A percentile compares a stretch with the other conserved stretches of the same genome.
Evolutionary conservation across 2,329 filamentous ascomycete species (phyloP).

Genomic region (Pseudomassariella vexata): DNA sequence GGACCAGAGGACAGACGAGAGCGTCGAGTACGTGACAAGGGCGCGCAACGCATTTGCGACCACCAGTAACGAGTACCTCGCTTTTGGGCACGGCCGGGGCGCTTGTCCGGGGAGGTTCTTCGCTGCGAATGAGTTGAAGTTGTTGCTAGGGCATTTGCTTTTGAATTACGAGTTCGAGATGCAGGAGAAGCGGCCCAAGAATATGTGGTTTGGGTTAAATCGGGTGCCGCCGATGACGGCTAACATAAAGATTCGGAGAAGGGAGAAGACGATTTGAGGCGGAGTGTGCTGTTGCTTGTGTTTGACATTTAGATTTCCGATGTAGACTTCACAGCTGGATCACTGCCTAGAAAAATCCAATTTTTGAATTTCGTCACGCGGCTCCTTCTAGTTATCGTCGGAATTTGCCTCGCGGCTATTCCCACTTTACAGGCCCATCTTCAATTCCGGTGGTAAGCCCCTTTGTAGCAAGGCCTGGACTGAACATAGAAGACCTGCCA

Average conservation of each 20-base stretch:
- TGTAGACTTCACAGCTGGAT: no score
- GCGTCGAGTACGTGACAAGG: slow-evolving; percentile 12
- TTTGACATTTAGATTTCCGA: no score
- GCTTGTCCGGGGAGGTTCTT: slow-evolving; percentile 35
- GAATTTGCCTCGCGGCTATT: no score
- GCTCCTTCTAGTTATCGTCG: no score
- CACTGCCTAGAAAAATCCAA: no score
- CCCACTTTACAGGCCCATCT: no score
- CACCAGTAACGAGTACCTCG: slow-evolving; percentile 22
- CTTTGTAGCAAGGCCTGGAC: no score
- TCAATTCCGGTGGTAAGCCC: no score
- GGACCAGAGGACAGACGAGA: slow-evolving; percentile 8
- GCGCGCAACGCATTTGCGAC: slow-evolving; percentile 20
- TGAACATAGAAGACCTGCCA: no score
- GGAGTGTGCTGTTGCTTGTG: no score
- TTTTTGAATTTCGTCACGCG: no score
- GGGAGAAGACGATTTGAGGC: slow-evolving; percentile 6
- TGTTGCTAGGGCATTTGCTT: slow-evolving; percentile 20
- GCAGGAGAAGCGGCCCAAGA: slow-evolving; percentile 19
- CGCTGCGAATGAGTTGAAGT: slow-evolving; percentile 29
- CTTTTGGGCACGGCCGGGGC: slow-evolving; percentile 32
- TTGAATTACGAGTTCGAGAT: slow-evolving; percentile 18
- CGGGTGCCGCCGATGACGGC: slow-evolving; percentile 22
- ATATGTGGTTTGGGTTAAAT: slow-evolving; percentile 23
- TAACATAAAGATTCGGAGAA: slow-evolving; percentile 19